Percentiles rank a stretch among this genome's conserved stretches.
Evolutionary conservation across 306 rosid genomes (phyloP).

Genomic region (Pyrus pyrifolia): DNA sequence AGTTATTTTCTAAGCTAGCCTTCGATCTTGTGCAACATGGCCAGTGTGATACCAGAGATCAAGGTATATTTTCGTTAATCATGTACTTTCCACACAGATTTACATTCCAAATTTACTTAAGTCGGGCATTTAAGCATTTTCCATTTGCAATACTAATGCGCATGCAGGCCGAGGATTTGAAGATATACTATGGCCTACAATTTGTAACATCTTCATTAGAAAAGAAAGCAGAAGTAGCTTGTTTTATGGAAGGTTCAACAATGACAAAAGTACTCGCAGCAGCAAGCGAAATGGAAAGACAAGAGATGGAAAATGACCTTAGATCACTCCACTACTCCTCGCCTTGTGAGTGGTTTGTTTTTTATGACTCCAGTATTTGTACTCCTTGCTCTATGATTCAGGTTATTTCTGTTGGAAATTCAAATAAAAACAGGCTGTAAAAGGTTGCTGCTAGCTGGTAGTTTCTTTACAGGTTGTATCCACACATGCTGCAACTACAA

Average conservation of each 20-base stretch:
- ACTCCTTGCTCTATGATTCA: slow-evolving; percentile 80
- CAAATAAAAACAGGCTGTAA: too few relatives aligned
- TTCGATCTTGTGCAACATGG: slow-evolving; percentile 63
- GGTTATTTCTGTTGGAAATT: too few relatives aligned
- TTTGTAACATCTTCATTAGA: slow-evolving; percentile 70
- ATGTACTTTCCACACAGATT: not conserved
- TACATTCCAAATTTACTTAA: too few relatives aligned
- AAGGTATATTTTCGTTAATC: slow-evolving; percentile 35
- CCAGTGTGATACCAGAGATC: slow-evolving; percentile 65
- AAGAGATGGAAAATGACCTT: slow-evolving; percentile 55
- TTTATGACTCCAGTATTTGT: slow-evolving; percentile 63
- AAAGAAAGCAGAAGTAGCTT: slow-evolving; percentile 60
- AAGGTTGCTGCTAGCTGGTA: too few relatives aligned
- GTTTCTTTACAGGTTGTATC: too few relatives aligned
- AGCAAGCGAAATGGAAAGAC: slow-evolving; percentile 59
- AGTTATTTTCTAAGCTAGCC: slow-evolving; percentile 57
- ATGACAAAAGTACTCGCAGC: slow-evolving; percentile 72
- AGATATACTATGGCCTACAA: slow-evolving; percentile 46
- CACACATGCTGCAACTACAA: too few relatives aligned
- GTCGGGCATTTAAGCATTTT: not conserved
- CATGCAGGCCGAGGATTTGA: slow-evolving; percentile 55
- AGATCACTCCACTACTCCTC: slow-evolving; percentile 60
- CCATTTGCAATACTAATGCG: too few relatives aligned
- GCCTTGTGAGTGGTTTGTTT: slow-evolving; percentile 89
- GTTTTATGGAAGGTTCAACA: slow-evolving; percentile 62